phyloP scores from a whole-genome alignment of 352 stramenopile genomes.

The Globisporangium rhizosaccharum region DNA sequence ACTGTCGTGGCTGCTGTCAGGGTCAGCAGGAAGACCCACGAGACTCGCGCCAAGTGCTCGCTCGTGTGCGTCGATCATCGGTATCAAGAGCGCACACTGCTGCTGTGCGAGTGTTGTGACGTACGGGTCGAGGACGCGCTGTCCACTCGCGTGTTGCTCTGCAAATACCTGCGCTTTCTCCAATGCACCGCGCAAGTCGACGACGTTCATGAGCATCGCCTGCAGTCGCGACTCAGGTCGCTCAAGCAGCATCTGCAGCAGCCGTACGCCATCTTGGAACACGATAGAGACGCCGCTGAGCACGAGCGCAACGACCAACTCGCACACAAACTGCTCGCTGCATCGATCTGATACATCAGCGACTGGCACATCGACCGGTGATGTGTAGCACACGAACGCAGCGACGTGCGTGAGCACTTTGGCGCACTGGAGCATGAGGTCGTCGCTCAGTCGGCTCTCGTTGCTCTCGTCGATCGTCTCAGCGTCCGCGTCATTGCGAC shows the following conservation, averaged over 20 bases:
- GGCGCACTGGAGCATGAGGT: slow-evolving; percentile 7
- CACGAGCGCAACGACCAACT: slow-evolving; percentile 46
- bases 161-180: slow-evolving; percentile 39
- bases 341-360: not conserved
- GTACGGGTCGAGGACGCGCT: slow-evolving; percentile 33
- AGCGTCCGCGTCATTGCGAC: slow-evolving; percentile 4
- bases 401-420: slow-evolving; percentile 10
- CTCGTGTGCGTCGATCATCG: slow-evolving; percentile 52
- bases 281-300: slow-evolving; percentile 50
- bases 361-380: not conserved
- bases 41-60: slow-evolving; percentile 37
- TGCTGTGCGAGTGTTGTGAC: slow-evolving; percentile 35
- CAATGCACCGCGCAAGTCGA: slow-evolving; percentile 55
- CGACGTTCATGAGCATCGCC: slow-evolving; percentile 19
- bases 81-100: slow-evolving; percentile 30
- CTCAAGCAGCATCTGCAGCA: slow-evolving; percentile 64
- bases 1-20: slow-evolving; percentile 14
- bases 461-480: not conserved
- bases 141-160: slow-evolving; percentile 22
- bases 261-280: slow-evolving; percentile 43
- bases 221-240: slow-evolving; percentile 10
- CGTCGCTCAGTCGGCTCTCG: slow-evolving; percentile 4
- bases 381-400: slow-evolving; percentile 11
- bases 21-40: slow-evolving; percentile 31
- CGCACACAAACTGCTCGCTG: slow-evolving; percentile 23